Evolutionary conservation across 2,329 filamentous ascomycete species (phyloP), one percentile per base, ranked within the genome.

Genomic region (Drechslerella coelobrocha): DNA sequence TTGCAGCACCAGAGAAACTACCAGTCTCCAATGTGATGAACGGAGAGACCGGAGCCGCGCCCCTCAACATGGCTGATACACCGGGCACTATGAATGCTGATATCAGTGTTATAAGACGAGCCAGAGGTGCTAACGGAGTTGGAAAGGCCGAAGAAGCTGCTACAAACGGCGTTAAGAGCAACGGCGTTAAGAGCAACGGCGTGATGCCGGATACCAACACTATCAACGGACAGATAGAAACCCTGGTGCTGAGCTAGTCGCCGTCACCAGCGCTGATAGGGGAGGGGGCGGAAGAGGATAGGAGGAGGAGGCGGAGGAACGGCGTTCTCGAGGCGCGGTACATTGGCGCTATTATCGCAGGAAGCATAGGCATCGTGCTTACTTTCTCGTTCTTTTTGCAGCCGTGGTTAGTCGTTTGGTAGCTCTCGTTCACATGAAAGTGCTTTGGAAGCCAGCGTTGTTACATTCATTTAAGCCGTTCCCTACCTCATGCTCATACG

Each of bases 181-280:
- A 69, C 12, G 34, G 34, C 34, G 34, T n/a, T 26, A 69, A 57
- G 45, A 62, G 51, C 19, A 69, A 69, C n/a, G 65, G 65, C 7
- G 47, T 17, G 4, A 10, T 62, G 19, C 65, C 65, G 21, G 65
- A 69, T 37, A 45, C 57, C 14, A 14, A 8, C 4, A 54, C 51
- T 1, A 39, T 59, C 1, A 45, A 62, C 45, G 56, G 56, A 12
- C 57, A 61, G 52, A 69, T 62, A 57, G 65, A 69, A 19, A 41
- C 65, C 6, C 43, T 69, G 52, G 65, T 45, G 45, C 60, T 69
- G n/a, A 69, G 65, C 50, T 69, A 69, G 57, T 48, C 43, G 17
- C 34, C 4, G 12, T 3, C 12, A 14, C 34, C 34, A 39, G 34
- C 34, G 34, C 34, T n/a, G 34, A 6, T n/a, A 39, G 12, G 17